phyloP scores from a whole-genome alignment of 2,329 filamentous ascomycete genomes.

The Bipolaris gigantea region DNA sequence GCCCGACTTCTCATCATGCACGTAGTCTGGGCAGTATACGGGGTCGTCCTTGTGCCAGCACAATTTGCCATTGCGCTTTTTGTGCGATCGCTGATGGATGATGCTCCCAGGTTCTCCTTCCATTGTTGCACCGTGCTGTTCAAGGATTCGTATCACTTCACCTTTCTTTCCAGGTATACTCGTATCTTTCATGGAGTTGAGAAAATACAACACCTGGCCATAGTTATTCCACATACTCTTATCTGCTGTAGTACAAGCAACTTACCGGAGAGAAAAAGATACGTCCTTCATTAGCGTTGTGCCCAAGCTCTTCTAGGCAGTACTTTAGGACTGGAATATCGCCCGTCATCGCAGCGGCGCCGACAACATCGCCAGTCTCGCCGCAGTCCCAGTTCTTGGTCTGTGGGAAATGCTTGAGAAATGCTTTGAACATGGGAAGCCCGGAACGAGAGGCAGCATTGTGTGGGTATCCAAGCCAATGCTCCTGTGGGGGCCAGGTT shows the following conservation, averaged over 20 bases:
- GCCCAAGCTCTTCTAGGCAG: background rate
- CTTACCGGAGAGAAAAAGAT: background rate
- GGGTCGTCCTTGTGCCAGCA: background rate
- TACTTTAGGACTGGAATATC: background rate
- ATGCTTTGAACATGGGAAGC: background rate
- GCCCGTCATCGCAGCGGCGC: background rate
- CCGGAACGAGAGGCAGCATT: background rate
- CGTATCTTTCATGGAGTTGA: background rate
- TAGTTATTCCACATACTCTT: background rate
- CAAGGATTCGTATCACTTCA: background rate
- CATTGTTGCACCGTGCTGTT: slow-evolving; percentile 1
- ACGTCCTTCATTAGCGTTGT: background rate
- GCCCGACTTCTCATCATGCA: background rate
- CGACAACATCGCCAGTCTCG: background rate
- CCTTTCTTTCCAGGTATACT: background rate
- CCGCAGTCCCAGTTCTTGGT: background rate
- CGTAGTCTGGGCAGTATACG: background rate
- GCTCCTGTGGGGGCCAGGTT: background rate
- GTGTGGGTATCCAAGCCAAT: background rate
- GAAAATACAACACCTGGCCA: background rate
- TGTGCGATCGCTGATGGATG: background rate
- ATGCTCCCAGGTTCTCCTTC: background rate
- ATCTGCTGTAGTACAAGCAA: background rate
- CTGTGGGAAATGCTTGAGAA: background rate
- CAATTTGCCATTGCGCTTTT: background rate